Base-by-base conservation (phyloP, 495 filamentous ascomycete genomes). In the Tetracladium setigerum region DNA sequence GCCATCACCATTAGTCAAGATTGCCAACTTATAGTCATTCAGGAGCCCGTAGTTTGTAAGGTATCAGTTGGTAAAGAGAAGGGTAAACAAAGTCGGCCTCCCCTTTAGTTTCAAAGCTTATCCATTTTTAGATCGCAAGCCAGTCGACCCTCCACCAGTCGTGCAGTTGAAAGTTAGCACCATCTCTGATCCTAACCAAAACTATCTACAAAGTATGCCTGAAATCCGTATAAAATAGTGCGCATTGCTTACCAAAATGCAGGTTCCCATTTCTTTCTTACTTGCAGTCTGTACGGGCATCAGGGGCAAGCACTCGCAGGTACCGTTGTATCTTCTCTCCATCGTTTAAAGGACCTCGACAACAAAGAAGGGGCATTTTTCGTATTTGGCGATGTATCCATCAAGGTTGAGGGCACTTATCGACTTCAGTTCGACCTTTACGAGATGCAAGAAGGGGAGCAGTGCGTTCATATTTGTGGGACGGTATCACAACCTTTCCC, bases 301-400 rank as follows among this genome's bases (percentile, higher is more conserved):
- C 60, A 49, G 49, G 62, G 60, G 9, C 78, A 74, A 30, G 72
- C 81, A 10, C 73, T 95, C 38, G 80, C 82, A 19, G 92, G 92
- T 17, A 87, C 85, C 16, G 67, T 91, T 44, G 87, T 91, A 22
- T 97, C 92, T 15, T 98, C 92, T 18, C 75, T 95, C 43, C 90
- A 98, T 67, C 79, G 88, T 41, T 67, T 97, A 51, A 97, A 97
- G 64, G 89, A 97, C 62, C 79, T 84, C 12, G 80, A 91, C 60
- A 95, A 98, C 64, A 79, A 58, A 77, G 91, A 96, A 73, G 90
- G 89, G 11, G 89, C 86, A 1, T 98, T 94, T 69, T 97, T 98
- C 51, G 86, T 97, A n/a, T 97, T 95, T 66, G 86, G 86, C 5
- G 92, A 98, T 63, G 68, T 98, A 14, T 95, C 91, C 0, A 79